Evolutionary conservation across 331 rosid genomes (phyloP).

Genomic region (Pyracantha coccinea): DNA sequence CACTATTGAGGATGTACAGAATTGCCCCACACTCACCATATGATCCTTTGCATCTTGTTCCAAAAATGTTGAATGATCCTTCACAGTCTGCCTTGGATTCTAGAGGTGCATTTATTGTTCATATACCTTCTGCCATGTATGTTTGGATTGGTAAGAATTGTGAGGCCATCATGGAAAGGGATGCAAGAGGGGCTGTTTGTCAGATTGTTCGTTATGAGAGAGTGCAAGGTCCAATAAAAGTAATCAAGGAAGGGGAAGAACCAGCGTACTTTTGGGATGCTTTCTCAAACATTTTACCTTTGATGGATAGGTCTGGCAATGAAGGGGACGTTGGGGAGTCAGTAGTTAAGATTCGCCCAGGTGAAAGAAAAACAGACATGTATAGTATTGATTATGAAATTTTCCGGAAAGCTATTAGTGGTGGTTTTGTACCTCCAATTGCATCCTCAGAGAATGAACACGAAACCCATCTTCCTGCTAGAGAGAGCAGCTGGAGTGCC

Average conservation of each 20-base stretch:
- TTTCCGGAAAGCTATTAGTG: conserved; percentile 71
- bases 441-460: conserved; percentile 66
- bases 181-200: conserved; percentile 89
- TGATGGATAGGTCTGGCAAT: conserved; percentile 63
- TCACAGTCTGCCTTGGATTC: conserved; percentile 71
- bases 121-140: conserved; percentile 69
- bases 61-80: conserved; percentile 88
- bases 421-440: conserved; percentile 97
- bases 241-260: conserved; percentile 82
- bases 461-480: conserved; percentile 92
- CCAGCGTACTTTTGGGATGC: conserved; percentile 73
- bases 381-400: conserved; percentile 84
- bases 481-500: conserved; percentile 89
- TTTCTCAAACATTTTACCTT: conserved; percentile 64
- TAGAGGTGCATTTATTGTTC: conserved; percentile 91
- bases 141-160: conserved; percentile 93
- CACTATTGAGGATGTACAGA: conserved; percentile 84
- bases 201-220: conserved; percentile 95
- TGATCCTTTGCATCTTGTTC: conserved; percentile 97
- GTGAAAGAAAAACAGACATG: conserved; percentile 56
- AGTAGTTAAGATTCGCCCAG: conserved; percentile 26
- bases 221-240: conserved; percentile 68
- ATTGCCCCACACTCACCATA: conserved; percentile 93
- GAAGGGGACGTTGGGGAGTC: conserved; percentile 33
- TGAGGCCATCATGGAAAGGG: conserved; percentile 89